Conservation (phyloP, 306 rosid species). For the Echinosophora koreensis region DNA sequence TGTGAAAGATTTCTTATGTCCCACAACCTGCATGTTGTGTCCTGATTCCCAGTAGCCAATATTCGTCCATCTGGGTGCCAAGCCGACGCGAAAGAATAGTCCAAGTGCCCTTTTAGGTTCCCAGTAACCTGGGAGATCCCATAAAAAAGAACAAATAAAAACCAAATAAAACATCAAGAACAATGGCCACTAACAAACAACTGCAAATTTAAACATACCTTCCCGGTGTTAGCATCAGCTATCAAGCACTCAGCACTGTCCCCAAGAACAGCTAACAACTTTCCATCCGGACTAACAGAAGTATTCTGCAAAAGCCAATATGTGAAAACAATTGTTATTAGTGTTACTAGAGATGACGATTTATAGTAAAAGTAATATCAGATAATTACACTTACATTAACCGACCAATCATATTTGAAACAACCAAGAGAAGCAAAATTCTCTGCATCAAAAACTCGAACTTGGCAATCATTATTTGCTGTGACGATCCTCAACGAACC, state of each 20-base stretch:
- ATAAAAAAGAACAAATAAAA: conserved; percentile 1
- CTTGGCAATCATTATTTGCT: conserved; percentile 91
- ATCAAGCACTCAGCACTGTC: conserved; percentile 84
- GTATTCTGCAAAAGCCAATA: conserved; percentile 60
- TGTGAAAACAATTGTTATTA: conserved; percentile 12
- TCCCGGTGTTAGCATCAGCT: conserved; percentile 79
- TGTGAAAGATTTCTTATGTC: conserved; percentile 84
- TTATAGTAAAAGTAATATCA: conserved; percentile 6
- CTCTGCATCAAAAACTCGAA: conserved; percentile 73
- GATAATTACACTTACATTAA: conserved; percentile 75
- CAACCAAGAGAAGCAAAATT: conserved; percentile 67
- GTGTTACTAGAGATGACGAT: background rate
- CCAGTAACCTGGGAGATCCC: conserved; percentile 57
- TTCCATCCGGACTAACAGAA: conserved; percentile 88
- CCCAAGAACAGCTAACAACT: conserved; percentile 83
- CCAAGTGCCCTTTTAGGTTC: conserved; percentile 86
- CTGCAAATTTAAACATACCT: conserved; percentile 50
- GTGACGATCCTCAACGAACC: conserved; percentile 74
- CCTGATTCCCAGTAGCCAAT: conserved; percentile 96
- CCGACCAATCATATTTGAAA: conserved; percentile 90
- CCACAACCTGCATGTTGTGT: conserved; percentile 95
- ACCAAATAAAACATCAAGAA: background rate
- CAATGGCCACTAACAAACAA: background rate
- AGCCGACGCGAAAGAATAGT: conserved; percentile 89
- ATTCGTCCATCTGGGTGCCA: conserved; percentile 95